phyloP scores from a whole-genome alignment of 2,329 filamentous ascomycete genomes.

The Furcasterigmium sp. region DNA sequence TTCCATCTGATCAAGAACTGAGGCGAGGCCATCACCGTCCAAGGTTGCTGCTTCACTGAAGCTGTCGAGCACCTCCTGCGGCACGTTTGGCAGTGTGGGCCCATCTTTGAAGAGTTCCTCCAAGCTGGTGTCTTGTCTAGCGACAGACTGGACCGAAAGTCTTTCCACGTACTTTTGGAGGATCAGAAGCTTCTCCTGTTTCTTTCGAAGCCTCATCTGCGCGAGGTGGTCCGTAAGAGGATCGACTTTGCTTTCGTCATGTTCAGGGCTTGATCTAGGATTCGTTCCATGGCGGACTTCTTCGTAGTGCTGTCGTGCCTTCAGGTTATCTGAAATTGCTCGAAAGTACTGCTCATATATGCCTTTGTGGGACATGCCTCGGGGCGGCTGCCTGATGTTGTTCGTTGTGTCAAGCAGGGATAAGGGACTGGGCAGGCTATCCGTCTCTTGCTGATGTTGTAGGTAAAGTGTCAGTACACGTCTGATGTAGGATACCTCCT shows the following conservation, averaged over 20 bases:
- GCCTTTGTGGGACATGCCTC: conserved; percentile 25
- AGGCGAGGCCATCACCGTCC: conserved; percentile 36
- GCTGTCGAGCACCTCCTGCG: conserved; percentile 44
- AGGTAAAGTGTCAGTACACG: conserved; percentile 50
- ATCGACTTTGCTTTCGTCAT: conserved; percentile 8
- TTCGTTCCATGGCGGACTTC: conserved; percentile 20
- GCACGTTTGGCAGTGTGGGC: conserved; percentile 42
- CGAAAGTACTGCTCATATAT: conserved; percentile 43
- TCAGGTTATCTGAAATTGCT: conserved; percentile 45
- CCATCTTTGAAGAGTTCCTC: conserved; percentile 40
- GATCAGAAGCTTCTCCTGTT: conserved; percentile 42
- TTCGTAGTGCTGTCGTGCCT: conserved; percentile 44
- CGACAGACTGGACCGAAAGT: conserved; percentile 47
- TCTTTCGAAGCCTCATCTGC: conserved; percentile 45
- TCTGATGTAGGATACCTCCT: conserved; percentile 52
- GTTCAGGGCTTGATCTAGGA: conserved; percentile 13
- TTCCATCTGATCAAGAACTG: conserved; percentile 47
- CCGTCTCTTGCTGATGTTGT: conserved; percentile 17
- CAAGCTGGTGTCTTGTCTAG: conserved; percentile 42
- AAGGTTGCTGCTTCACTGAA: conserved; percentile 35
- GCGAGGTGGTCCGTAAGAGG: conserved; percentile 46
- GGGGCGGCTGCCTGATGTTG: conserved; percentile 17
- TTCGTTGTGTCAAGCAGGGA: conserved; percentile 39
- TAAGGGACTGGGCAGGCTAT: conserved; percentile 25
- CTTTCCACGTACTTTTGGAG: conserved; percentile 46